A percentile compares a stretch with the other conserved stretches of the same genome.
Conservation (phyloP, 345 rosid species). For the Ricinus communis region DNA sequence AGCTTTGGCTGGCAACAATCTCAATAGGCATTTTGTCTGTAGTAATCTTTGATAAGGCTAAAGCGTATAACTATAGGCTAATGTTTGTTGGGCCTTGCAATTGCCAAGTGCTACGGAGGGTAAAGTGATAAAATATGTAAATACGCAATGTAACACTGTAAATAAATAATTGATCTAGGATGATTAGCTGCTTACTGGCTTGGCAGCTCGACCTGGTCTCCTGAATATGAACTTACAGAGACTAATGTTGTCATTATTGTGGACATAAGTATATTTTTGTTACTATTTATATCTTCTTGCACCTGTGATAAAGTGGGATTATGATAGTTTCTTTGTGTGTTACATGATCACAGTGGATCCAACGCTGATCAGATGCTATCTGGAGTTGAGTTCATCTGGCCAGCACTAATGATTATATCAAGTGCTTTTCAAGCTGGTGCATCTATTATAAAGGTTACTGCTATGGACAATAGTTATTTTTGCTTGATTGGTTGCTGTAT, state of each 20-base stretch:
- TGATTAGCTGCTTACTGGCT: not conserved
- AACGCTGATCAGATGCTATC: conserved; percentile 57
- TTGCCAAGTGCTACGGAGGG: not conserved
- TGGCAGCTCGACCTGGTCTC: not conserved
- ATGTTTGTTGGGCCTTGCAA: not conserved
- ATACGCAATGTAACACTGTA: not conserved
- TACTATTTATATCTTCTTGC: not conserved
- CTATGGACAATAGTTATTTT: conserved; percentile 11
- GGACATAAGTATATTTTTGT: not conserved
- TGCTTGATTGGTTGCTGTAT: conserved; percentile 8
- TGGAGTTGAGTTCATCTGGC: conserved; percentile 61
- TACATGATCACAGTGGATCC: conserved; percentile 60
- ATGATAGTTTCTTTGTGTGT: conserved; percentile 14
- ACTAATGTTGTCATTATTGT: not conserved
- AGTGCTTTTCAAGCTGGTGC: conserved; percentile 86
- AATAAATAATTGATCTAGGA: not conserved
- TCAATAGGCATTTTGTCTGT: not conserved
- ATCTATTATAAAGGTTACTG: conserved; percentile 70
- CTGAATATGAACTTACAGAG: not conserved
- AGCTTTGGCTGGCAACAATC: conserved; percentile 4
- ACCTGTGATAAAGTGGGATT: not conserved
- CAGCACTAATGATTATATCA: conserved; percentile 73
- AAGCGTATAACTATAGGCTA: too few relatives aligned
- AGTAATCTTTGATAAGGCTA: not conserved
- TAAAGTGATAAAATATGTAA: not conserved